Percentiles rank a stretch among this genome's conserved stretches.
These are phyloP conservation scores for Tylopilus sp. DNA, from an alignment of 768 basidiomycete species.

Conservation along the genomic window DNA sequence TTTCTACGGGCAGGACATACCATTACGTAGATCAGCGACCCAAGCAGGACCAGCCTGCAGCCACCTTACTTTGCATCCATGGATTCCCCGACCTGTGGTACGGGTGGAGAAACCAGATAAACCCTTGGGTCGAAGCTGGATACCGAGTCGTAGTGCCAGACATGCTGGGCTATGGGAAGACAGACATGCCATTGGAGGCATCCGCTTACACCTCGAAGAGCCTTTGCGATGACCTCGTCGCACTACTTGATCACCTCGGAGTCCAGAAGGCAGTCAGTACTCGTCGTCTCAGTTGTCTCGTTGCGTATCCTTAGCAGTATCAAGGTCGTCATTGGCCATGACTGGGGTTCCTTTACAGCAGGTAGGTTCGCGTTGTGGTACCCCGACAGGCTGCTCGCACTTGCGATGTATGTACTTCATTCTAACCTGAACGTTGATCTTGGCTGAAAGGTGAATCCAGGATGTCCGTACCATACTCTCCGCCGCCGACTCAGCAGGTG, in stretches of 20 bases:
- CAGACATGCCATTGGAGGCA: conserved; percentile 56
- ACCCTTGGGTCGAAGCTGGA: conserved; percentile 60
- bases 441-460: conserved; percentile 34
- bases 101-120: conserved; percentile 74
- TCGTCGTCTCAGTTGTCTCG: neutral
- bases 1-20: conserved; percentile 61
- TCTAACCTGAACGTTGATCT: neutral
- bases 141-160: conserved; percentile 56
- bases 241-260: conserved; percentile 56
- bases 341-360: conserved; percentile 71
- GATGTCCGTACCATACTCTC: conserved; percentile 63
- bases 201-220: conserved; percentile 57
- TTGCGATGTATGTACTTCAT: conserved; percentile 51
- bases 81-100: conserved; percentile 78
- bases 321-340: conserved; percentile 71
- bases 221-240: conserved; percentile 60
- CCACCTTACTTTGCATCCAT: conserved; percentile 69
- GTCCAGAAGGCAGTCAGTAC: conserved; percentile 52
- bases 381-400: conserved; percentile 55
- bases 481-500: conserved; percentile 49
- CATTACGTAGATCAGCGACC: conserved; percentile 75
- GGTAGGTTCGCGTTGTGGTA: conserved; percentile 72
- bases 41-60: conserved; percentile 30
- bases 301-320: neutral
- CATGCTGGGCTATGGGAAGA: conserved; percentile 59